These are phyloP conservation scores for Paramecium sexaurelia DNA, from an alignment of 73 alveolate species.

Conservation along the genomic window DNA sequence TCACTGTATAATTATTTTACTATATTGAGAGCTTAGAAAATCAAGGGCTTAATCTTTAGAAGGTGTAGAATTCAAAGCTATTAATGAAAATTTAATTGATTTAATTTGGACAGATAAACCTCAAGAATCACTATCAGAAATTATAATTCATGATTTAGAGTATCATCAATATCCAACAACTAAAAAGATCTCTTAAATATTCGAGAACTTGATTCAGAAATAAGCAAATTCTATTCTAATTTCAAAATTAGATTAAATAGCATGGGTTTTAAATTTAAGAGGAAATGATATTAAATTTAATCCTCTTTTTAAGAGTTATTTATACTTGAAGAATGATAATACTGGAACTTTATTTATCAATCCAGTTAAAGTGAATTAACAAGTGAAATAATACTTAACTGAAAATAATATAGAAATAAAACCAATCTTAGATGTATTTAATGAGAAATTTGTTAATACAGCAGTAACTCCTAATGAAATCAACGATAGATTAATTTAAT, in stretches of 20 bases:
- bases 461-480: constrained; percentile 63
- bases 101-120: constrained; percentile 76
- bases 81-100: constrained; percentile 84
- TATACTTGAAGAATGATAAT: constrained; percentile 65
- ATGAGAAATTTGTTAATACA: constrained; percentile 63
- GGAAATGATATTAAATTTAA: constrained; percentile 95
- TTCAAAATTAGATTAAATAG: constrained; percentile 90
- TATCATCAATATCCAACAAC: not conserved
- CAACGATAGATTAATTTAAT: constrained; percentile 60
- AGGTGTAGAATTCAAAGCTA: constrained; percentile 72
- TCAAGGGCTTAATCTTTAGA: not conserved
- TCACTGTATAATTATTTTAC: not conserved
- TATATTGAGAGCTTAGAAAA: not conserved
- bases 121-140: not conserved
- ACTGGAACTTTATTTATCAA: constrained; percentile 76
- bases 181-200: not conserved
- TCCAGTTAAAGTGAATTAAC: constrained; percentile 72
- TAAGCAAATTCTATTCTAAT: constrained; percentile 59
- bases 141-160: not conserved
- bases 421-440: constrained; percentile 76
- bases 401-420: constrained; percentile 69
- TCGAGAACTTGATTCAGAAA: not conserved
- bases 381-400: constrained; percentile 75
- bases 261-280: constrained; percentile 93
- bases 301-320: constrained; percentile 95